Conservation (phyloP, 2,329 filamentous ascomycete genomes). For the Taxawa tesnikishii region DNA sequence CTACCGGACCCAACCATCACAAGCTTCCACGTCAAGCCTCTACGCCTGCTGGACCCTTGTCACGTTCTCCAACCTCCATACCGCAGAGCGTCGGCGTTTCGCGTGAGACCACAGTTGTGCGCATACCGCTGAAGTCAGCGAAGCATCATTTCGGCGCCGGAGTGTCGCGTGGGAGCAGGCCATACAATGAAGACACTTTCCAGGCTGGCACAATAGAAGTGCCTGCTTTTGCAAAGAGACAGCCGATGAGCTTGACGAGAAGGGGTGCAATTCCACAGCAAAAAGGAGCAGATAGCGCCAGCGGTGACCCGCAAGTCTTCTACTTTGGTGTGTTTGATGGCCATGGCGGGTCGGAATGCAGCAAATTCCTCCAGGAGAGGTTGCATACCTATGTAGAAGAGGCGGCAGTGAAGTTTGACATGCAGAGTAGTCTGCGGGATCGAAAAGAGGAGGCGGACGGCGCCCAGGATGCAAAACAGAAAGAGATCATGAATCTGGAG, state of each 20-base stretch:
- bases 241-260: slow-evolving; percentile 51
- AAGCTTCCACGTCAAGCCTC: slow-evolving; percentile 79
- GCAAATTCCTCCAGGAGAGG: slow-evolving; percentile 70
- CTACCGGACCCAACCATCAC: slow-evolving; percentile 53
- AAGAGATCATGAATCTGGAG: slow-evolving; percentile 52
- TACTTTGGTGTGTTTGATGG: slow-evolving; percentile 97
- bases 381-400: slow-evolving; percentile 84
- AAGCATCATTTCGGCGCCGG: slow-evolving; percentile 91
- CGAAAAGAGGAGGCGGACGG: slow-evolving; percentile 10
- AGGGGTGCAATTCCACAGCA: slow-evolving; percentile 13
- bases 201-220: slow-evolving; percentile 90
- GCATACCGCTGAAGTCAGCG: slow-evolving; percentile 82
- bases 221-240: slow-evolving; percentile 79
- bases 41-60: slow-evolving; percentile 42
- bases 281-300: slow-evolving; percentile 59
- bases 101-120: slow-evolving; percentile 81
- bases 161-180: slow-evolving; percentile 66
- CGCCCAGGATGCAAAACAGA: slow-evolving; percentile 7
- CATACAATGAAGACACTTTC: slow-evolving; percentile 87
- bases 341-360: slow-evolving; percentile 82
- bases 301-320: slow-evolving; percentile 89
- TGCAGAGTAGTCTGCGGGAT: slow-evolving; percentile 60
- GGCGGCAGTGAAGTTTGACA: slow-evolving; percentile 60
- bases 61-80: slow-evolving; percentile 12
- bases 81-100: slow-evolving; percentile 40